Evolutionary conservation across 2,329 filamentous ascomycete genomes (phyloP).

Genomic region (Botrytis aclada): DNA sequence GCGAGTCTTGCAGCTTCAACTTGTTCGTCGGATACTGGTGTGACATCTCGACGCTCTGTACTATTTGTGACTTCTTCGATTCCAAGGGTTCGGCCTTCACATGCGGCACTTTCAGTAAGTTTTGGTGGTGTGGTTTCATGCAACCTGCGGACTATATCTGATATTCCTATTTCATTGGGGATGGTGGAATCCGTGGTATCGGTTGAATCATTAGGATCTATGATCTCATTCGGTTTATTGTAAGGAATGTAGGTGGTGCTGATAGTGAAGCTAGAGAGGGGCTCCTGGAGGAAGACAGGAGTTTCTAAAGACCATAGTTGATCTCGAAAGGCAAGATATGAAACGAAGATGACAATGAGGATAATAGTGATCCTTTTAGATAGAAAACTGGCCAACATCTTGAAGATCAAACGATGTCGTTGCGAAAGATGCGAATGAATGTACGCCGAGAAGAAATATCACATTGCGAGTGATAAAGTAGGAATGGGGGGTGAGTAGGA

Average conservation of each 20-base stretch:
- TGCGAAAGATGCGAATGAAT: not conserved
- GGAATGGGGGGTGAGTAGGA: not conserved
- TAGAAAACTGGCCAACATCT: conserved; percentile 6
- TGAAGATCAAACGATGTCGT: not conserved
- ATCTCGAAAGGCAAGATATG: not conserved
- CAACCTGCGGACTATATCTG: not conserved
- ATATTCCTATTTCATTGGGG: not conserved
- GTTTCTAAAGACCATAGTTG: conserved; percentile 10
- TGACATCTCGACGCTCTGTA: conserved; percentile 13
- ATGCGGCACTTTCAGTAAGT: not conserved
- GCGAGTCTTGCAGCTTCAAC: not conserved
- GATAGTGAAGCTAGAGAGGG: not conserved
- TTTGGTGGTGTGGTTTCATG: not conserved
- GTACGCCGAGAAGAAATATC: not conserved
- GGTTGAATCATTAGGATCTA: too few species aligned
- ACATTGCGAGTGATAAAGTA: not conserved
- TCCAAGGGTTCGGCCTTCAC: not conserved
- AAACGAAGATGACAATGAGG: not conserved
- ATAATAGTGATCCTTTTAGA: not conserved
- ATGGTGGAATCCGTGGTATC: not conserved
- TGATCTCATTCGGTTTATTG: not conserved
- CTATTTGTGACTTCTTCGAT: conserved; percentile 5
- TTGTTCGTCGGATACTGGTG: conserved; percentile 11
- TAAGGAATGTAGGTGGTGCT: not conserved
- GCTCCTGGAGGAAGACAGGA: not conserved